Evolutionary conservation across 2,329 filamentous ascomycete genomes (phyloP), one percentile per base, ranked within the genome.

Genomic region (Elsinoe fawcettii): DNA sequence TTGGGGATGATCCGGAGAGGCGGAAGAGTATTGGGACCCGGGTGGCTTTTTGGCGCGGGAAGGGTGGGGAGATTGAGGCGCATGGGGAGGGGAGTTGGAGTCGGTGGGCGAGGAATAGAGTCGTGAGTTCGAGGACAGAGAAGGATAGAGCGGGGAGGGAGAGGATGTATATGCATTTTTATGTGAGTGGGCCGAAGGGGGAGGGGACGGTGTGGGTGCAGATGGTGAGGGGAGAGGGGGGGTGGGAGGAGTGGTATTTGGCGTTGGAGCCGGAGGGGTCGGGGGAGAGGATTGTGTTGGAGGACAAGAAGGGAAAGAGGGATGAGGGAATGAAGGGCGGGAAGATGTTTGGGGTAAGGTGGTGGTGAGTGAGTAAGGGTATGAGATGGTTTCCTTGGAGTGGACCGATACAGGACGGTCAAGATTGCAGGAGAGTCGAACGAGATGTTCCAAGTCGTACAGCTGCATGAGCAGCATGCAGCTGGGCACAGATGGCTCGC

Each of bases 91-190:
- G 85, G 59, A 91, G 87, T 1, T 80, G 77, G 69, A 93, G 86
- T 69, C 88, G 89, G 66, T 96, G 90, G 90, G 85, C 87, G 20
- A 72, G 80, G 57, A 82, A 82, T 59, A 72, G 82, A 58, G 77
- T 76, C 18, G 77, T 85, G 62, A 39, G 34, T 18, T 64, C 62
- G 47, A 60, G 66, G 16, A 74, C 82, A 20, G 82, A 82, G 60
- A 89, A 80, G 5, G 91, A 96, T 67, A 74, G 79, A 9, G 78
- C 83, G 60, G 91, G 91, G 3, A 84, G 84, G 18, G 85, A 95
- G 61, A 90, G 96, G 69, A 70, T 96, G 61, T 75, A 83, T 61
- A 90, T 96, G 80, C 84, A 90, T 64, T 96, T 96, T 70, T 84
- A 93, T 68, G 85, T 95, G 37, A 84, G 91, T 68, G 92, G 92